Base-by-base conservation (phyloP, 2,329 filamentous ascomycete species). In the Aspergillus chevalieri region DNA sequence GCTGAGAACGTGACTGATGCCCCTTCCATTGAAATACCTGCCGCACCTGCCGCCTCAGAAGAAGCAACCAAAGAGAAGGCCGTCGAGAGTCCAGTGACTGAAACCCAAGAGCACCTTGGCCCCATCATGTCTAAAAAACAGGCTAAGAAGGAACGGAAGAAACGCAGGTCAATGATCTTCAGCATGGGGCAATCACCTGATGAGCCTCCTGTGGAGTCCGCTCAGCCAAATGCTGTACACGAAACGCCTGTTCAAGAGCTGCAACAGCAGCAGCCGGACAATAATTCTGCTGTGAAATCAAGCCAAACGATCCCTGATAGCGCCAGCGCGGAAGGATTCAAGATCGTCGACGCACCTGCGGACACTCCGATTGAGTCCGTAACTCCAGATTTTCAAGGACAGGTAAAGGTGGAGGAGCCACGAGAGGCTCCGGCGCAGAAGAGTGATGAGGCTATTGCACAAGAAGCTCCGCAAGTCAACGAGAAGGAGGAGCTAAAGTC, bases 101-200 rank as follows among this genome's bases (percentile, higher is more conserved):
- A 30, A 10, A 39, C 36, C 36, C 12, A 39, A 39, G n/a, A 39
- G 19, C 14, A n/a, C 4, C 6, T 19, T n/a, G 12, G 15, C 36
- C 36, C 53, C 33, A 38, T 56, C 8, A 60, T 55, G 42, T 55
- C 56, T 15, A 63, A 64, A 30, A 65, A 64, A 33, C 54, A 57
- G 4, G 66, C 64, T 62, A 70, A 73, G 59, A 72, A 74, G 50
- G 66, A 63, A 57, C 26, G 26, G 10, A 61, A 67, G 60, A 61
- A 60, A 57, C 53, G 59, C 53, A 54, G 56, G 38, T 52, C 43
- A 2, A 39, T 55, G 24, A 26, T 26, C 21, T 22, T 6, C 24
- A 26, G 8, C 24, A 26, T 26, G 26, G 26, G 26, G 4, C 26
- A 30, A 5, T 30, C 10, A 30, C 26, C 26, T 30, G 26, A 30